These are phyloP conservation scores for Chaetomium sp. DNA, from an alignment of 2,329 filamentous ascomycete species.

Conservation along the genomic window DNA sequence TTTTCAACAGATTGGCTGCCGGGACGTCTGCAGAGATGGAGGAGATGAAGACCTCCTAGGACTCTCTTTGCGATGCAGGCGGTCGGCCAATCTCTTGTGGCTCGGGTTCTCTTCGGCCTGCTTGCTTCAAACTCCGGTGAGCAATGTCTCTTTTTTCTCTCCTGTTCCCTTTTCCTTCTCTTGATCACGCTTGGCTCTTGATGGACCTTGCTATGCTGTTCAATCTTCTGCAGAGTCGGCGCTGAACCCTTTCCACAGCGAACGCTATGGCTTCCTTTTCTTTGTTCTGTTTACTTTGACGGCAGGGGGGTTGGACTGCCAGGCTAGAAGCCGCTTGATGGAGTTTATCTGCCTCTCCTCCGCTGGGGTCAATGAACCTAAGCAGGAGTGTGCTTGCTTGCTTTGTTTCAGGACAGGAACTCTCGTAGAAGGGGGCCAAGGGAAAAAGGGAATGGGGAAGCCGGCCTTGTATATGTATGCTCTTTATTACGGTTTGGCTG, in stretches of 20 bases:
- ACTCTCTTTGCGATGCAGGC: neutral
- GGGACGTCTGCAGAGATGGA: neutral
- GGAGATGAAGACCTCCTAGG: neutral
- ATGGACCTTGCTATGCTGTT: conserved; percentile 6
- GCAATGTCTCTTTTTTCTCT: neutral
- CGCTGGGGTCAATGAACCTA: conserved; percentile 19
- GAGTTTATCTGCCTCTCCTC: conserved; percentile 11
- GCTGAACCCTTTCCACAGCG: conserved; percentile 12
- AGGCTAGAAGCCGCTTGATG: conserved; percentile 14
- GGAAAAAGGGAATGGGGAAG: conserved; percentile 15
- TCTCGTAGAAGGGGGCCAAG: conserved; percentile 10
- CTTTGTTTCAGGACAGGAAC: conserved; percentile 22
- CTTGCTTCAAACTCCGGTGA: neutral
- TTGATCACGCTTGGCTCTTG: neutral
- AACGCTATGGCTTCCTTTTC: conserved; percentile 11
- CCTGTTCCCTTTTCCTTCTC: neutral
- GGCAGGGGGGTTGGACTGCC: conserved; percentile 7
- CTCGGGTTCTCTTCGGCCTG: conserved; percentile 8
- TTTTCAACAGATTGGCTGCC: conserved; percentile 13
- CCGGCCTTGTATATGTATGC: conserved; percentile 23
- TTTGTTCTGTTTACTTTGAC: conserved; percentile 16
- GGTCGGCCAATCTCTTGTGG: conserved; percentile 3
- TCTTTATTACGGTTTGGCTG: conserved; percentile 19
- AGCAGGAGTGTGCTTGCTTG: conserved; percentile 1
- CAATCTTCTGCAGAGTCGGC: conserved; percentile 6